Percentiles rank a stretch among this genome's conserved stretches.
phyloP scores from a whole-genome alignment of 2,329 filamentous ascomycete species.

The Amauroascus niger region DNA sequence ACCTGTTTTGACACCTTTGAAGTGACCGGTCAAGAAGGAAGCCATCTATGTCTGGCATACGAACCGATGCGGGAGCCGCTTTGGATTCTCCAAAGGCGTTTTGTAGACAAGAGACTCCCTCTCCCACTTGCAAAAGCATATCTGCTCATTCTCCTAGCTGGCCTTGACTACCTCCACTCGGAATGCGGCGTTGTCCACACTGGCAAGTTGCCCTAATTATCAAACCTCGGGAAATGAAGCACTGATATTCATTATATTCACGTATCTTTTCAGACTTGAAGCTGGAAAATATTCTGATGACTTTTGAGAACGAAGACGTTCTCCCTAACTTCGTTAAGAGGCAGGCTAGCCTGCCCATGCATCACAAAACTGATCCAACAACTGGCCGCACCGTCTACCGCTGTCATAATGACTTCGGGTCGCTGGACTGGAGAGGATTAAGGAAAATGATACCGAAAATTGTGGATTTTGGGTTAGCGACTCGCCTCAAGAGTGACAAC shows the following conservation, averaged over 20 bases:
- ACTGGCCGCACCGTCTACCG: too few species aligned
- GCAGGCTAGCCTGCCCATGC: not conserved
- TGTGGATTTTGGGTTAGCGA: not conserved
- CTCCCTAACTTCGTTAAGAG: not conserved
- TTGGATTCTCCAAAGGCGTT: slow-evolving; percentile 22
- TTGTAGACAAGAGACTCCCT: slow-evolving; percentile 18
- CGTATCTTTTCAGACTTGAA: slow-evolving; percentile 11
- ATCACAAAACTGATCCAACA: not conserved
- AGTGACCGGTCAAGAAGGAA: slow-evolving; percentile 17
- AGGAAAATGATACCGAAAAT: not conserved
- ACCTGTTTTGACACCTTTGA: slow-evolving; percentile 24
- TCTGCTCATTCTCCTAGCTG: slow-evolving; percentile 27
- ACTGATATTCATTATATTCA: too few species aligned
- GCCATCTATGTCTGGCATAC: slow-evolving; percentile 27
- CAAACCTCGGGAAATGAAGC: not conserved
- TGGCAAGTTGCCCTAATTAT: slow-evolving; percentile 19
- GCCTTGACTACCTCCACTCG: slow-evolving; percentile 33
- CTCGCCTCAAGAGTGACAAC: slow-evolving; percentile 9
- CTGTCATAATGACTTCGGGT: slow-evolving; percentile 9
- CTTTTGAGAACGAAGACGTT: slow-evolving; percentile 12
- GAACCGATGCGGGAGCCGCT: slow-evolving; percentile 28
- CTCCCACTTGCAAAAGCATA: slow-evolving; percentile 23
- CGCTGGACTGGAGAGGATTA: slow-evolving; percentile 8
- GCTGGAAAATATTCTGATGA: slow-evolving; percentile 13
- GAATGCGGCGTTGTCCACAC: slow-evolving; percentile 35